Evolutionary conservation across 2,329 filamentous ascomycete species (phyloP).

Genomic region (Monosporascus cannonballus): DNA sequence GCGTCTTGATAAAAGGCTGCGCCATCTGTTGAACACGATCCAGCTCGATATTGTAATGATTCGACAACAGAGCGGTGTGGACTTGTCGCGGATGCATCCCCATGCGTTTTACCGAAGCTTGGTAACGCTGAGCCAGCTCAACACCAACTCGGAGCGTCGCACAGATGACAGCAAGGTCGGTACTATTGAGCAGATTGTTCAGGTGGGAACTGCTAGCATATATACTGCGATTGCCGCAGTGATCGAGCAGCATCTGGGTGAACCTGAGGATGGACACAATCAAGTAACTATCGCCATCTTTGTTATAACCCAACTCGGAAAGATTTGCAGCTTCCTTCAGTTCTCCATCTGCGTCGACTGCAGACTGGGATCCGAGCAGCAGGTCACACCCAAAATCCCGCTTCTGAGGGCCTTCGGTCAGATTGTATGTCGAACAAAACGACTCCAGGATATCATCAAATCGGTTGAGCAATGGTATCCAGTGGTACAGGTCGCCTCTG

Average conservation of each 20-base stretch:
- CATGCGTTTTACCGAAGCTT: conserved; percentile 77
- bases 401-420: conserved; percentile 74
- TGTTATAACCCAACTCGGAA: conserved; percentile 54
- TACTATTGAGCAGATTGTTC: conserved; percentile 83
- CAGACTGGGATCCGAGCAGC: conserved; percentile 52
- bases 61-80: conserved; percentile 67
- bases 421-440: conserved; percentile 73
- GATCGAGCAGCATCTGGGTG: conserved; percentile 80
- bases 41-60: conserved; percentile 75
- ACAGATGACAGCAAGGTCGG: conserved; percentile 71
- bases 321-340: conserved; percentile 42
- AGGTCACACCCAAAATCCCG: conserved; percentile 65
- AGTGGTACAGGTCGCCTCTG: conserved; percentile 93
- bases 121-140: conserved; percentile 86
- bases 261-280: conserved; percentile 78
- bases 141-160: conserved; percentile 74
- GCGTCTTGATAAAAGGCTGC: conserved; percentile 72
- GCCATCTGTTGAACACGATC: conserved; percentile 83
- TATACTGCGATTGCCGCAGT: conserved; percentile 93
- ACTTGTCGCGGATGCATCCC: conserved; percentile 59
- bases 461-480: conserved; percentile 89
- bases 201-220: conserved; percentile 90
- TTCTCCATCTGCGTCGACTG: conserved; percentile 46
- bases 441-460: conserved; percentile 85
- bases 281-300: conserved; percentile 74